Conservation (phyloP, 805 yeast species). For the Teunomyces kruisii region DNA sequence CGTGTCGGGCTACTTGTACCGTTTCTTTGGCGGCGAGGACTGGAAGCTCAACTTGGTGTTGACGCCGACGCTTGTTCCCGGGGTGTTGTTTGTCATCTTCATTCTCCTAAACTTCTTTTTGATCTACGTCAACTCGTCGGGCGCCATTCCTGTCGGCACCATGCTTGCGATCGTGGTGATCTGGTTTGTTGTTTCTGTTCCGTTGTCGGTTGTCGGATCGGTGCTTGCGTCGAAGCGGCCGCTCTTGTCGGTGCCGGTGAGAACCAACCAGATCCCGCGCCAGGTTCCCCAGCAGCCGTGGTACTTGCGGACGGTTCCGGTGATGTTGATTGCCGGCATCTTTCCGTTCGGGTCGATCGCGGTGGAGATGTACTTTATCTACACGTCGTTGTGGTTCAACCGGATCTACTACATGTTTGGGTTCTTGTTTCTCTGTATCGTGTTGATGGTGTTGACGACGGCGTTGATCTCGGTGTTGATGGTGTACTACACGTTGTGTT, state of each 20-base stretch:
- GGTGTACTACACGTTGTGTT: slow-evolving; percentile 79
- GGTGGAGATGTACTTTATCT: slow-evolving; percentile 90
- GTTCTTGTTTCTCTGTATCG: slow-evolving; percentile 82
- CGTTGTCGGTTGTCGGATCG: slow-evolving; percentile 83
- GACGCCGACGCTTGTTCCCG: slow-evolving; percentile 88
- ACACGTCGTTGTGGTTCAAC: slow-evolving; percentile 90
- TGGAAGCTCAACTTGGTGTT: slow-evolving; percentile 85
- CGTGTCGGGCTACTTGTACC: slow-evolving; percentile 81
- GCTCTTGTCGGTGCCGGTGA: slow-evolving; percentile 67
- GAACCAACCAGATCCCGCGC: slow-evolving; percentile 93
- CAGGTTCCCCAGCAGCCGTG: slow-evolving; percentile 92
- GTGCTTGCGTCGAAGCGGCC: slow-evolving; percentile 67
- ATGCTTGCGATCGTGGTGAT: slow-evolving; percentile 75
- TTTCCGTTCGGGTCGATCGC: slow-evolving; percentile 95
- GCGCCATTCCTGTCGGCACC: slow-evolving; percentile 92
- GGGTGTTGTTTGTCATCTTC: slow-evolving; percentile 61
- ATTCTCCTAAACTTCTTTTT: slow-evolving; percentile 78
- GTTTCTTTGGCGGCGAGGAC: slow-evolving; percentile 85
- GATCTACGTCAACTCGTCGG: slow-evolving; percentile 76
- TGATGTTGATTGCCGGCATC: slow-evolving; percentile 77
- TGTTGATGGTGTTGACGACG: slow-evolving; percentile 81
- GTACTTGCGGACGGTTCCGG: slow-evolving; percentile 67
- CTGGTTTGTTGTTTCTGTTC: slow-evolving; percentile 86
- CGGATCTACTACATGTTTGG: slow-evolving; percentile 97
- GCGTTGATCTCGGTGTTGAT: slow-evolving; percentile 76